Evolutionary conservation across 148 eudicot genomes (phyloP).

Genomic region (Oxyria digyna): DNA sequence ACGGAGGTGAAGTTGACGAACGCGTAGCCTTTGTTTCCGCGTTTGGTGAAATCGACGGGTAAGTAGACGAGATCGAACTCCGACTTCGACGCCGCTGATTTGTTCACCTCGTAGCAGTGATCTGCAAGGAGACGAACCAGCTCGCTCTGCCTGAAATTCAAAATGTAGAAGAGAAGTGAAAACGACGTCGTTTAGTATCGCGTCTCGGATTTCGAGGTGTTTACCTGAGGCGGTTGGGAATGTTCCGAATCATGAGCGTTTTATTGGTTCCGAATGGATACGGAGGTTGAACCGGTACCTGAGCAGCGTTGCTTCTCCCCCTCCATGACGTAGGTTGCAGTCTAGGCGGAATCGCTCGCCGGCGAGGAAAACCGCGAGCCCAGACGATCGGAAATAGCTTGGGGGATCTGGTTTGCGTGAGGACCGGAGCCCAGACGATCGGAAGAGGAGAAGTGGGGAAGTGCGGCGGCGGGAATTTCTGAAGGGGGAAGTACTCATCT

Average conservation of each 20-base stretch:
- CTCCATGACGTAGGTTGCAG: neutral
- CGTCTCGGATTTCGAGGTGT: neutral
- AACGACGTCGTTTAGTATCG: neutral
- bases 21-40: conserved; percentile 19
- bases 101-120: conserved; percentile 5
- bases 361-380: neutral
- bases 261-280: neutral
- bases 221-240: neutral
- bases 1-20: conserved; percentile 20
- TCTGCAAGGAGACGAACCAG: conserved; percentile 8
- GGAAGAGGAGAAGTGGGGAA: neutral
- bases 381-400: neutral
- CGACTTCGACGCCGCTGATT: neutral
- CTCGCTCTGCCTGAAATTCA: neutral
- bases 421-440: neutral
- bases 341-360: neutral
- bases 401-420: neutral
- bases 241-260: conserved; percentile 5
- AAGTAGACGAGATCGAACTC: conserved; percentile 18
- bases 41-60: conserved; percentile 17
- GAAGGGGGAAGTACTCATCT: too few relatives aligned
- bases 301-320: neutral
- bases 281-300: neutral
- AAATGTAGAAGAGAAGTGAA: too few relatives aligned
- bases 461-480: neutral